Conservation (phyloP, 1,284 basidiomycete genomes). For the Cutaneotrichosporon dermatis region DNA sequence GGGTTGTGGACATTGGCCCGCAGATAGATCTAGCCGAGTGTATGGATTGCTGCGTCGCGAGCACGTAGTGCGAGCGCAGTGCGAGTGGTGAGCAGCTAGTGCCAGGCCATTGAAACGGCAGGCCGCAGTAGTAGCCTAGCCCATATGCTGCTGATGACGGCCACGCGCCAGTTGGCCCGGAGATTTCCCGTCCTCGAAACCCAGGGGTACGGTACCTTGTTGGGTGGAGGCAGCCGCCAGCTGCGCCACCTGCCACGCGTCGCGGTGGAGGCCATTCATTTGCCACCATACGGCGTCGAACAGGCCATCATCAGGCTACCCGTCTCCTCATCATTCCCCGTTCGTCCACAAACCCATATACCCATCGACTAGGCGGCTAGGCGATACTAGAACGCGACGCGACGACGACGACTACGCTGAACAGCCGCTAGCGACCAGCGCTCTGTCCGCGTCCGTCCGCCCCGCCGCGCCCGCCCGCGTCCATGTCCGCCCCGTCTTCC, state of each 20-base stretch:
- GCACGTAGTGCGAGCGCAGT: not conserved
- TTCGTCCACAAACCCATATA: not conserved
- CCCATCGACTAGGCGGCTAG: too few relatives aligned
- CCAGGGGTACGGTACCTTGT: too few relatives aligned
- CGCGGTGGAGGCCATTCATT: slow-evolving; percentile 3
- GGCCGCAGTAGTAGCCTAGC: too few relatives aligned
- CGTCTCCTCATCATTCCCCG: not conserved
- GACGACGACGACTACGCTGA: too few relatives aligned
- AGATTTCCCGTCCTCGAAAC: not conserved
- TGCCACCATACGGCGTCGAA: not conserved
- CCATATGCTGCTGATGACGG: not conserved
- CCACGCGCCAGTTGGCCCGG: not conserved
- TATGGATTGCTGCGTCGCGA: not conserved
- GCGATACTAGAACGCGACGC: too few relatives aligned
- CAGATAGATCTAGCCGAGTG: not conserved
- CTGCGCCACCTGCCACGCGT: not conserved
- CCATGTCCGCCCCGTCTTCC: not conserved
- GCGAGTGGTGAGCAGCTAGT: not conserved
- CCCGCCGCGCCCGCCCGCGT: not conserved
- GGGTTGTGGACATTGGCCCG: slow-evolving; percentile 5
- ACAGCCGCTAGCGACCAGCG: too few relatives aligned
- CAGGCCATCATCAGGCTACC: too few relatives aligned
- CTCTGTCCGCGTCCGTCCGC: not conserved
- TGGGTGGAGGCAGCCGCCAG: not conserved
- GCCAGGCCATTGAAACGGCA: too few relatives aligned